Evolutionary conservation across 192 early-diverging fungal species (phyloP).

Genomic region (Backusella westeae): DNA sequence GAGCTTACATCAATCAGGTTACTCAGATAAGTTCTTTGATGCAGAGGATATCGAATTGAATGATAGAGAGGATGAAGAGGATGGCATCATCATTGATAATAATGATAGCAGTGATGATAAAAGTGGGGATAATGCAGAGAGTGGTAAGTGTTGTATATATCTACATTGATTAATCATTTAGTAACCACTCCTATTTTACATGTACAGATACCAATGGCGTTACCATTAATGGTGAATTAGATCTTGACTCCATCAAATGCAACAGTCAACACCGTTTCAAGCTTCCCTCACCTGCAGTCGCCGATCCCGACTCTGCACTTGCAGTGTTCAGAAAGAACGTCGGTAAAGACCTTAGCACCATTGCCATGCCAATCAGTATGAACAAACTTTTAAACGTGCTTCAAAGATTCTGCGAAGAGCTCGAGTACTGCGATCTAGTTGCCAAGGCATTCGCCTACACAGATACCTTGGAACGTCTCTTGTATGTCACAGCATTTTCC

Average conservation of each 20-base stretch:
- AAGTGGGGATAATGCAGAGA: constrained; percentile 12
- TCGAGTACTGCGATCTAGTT: constrained; percentile 85
- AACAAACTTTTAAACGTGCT: constrained; percentile 94
- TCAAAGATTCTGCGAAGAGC: constrained; percentile 91
- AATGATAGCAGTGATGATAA: constrained; percentile 45
- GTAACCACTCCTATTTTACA: too few relatives aligned
- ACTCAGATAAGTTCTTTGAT: constrained; percentile 65
- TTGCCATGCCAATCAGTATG: constrained; percentile 93
- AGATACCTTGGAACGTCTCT: constrained; percentile 73
- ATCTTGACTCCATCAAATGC: background rate
- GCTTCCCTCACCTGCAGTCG: constrained; percentile 76
- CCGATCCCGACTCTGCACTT: constrained; percentile 78
- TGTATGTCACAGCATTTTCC: constrained; percentile 82
- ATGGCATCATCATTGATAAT: constrained; percentile 36
- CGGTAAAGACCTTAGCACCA: constrained; percentile 92
- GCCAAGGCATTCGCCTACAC: constrained; percentile 63
- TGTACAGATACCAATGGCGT: background rate
- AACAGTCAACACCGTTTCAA: constrained; percentile 51
- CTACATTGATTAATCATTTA: too few relatives aligned
- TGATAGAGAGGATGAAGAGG: constrained; percentile 52
- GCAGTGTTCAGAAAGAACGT: constrained; percentile 91
- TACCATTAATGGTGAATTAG: background rate
- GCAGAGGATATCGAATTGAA: constrained; percentile 58
- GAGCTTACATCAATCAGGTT: constrained; percentile 18
- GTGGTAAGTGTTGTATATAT: too few relatives aligned